Base-by-base conservation (phyloP, 1,139 yeast species). In the Scheffersomyces quercinus region DNA sequence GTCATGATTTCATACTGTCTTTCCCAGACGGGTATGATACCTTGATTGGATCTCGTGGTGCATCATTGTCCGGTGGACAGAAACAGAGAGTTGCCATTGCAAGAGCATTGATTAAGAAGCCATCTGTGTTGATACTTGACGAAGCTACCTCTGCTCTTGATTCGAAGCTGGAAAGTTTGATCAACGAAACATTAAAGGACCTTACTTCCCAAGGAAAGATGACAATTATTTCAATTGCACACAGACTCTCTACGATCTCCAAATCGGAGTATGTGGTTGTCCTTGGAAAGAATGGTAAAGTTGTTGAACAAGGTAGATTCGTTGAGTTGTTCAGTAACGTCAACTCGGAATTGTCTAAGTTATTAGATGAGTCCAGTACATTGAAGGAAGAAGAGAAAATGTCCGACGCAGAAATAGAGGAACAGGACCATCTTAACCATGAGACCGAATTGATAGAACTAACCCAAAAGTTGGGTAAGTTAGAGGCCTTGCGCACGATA, bases 201-300 rank as follows among this genome's bases (percentile, higher is more conserved):
- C 79, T 85, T 42, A 70, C 76, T 1, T 52, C 64, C 3, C 67
- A 71, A 20, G 81, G 85, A 35, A 88, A 87, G 29, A 75, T 88
- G 67, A 89, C 97, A 0, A 90, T 95, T 1, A 85, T 90, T 30
- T 89, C 95, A 34, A 88, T 91, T 59, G 98, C 98, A 1, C 98
- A 90, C 65, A 75, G 97, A 55, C 77, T 91, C 42, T 88, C 93
- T 13, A 86, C 97, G 9, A 88, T 88, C 38, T 68, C 77, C 15
- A 74, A 73, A 47, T 72, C 78, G 1, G 78, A 74, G 40, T 67
- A 67, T 48, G 84, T 85, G 13, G 81, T 85, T 36, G 85, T 88
- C 0, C 57, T 74, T 31, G 79, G 78, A 3, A 73, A 72, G 44
- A 55, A 66, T 48, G 70, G 81, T 33, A 64, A 66, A 52, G 78